Conservation (phyloP, 257 asterid genomes). For the Haberlea rhodopensis region DNA sequence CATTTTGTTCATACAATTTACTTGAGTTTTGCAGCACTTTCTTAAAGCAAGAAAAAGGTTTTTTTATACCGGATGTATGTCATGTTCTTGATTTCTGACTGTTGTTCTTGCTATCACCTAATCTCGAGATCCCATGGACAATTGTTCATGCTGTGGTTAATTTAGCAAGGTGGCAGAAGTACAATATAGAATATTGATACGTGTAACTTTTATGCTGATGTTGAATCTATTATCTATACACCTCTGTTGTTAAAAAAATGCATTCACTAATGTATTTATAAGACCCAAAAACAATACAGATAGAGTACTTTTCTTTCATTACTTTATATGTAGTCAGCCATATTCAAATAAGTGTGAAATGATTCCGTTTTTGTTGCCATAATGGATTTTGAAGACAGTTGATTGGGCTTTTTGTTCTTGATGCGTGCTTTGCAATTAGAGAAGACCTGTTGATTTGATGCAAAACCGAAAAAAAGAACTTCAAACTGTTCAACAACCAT, state of each 20-base stretch:
- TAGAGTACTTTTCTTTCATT: too few relatives aligned
- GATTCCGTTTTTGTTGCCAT: too few relatives aligned
- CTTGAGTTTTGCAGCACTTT: neutral
- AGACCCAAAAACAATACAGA: too few relatives aligned
- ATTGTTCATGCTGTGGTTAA: neutral
- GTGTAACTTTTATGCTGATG: neutral
- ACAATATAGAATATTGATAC: neutral
- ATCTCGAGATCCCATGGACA: neutral
- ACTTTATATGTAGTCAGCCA: too few relatives aligned
- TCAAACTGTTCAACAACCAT: neutral
- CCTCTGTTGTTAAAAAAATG: neutral
- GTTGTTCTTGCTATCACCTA: neutral
- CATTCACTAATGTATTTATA: neutral
- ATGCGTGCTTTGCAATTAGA: neutral
- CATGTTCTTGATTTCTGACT: too few relatives aligned
- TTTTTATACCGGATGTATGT: neutral
- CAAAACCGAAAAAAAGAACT: neutral
- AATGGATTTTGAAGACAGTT: too few relatives aligned
- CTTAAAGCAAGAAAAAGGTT: neutral
- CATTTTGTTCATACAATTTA: too few relatives aligned
- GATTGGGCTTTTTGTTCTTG: too few relatives aligned
- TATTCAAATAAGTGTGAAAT: too few relatives aligned
- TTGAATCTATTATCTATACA: neutral
- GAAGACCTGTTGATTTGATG: neutral
- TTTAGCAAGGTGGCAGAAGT: neutral